Conservation (phyloP, 176 grass and related monocot genomes). For the Rhynchospora tenuis region DNA sequence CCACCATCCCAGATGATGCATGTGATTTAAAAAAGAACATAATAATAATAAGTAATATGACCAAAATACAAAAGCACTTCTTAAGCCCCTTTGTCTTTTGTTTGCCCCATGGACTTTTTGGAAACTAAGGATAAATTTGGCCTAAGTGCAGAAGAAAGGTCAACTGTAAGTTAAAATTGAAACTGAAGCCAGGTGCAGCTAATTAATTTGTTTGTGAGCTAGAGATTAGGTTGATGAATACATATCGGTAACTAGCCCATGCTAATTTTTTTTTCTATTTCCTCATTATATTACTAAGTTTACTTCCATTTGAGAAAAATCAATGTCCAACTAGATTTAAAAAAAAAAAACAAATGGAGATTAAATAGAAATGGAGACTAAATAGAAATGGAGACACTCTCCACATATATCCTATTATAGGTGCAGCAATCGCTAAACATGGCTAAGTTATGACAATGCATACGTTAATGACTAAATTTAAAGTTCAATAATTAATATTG, state of each 20-base stretch:
- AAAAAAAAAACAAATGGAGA: background rate
- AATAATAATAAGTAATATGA: background rate
- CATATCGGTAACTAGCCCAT: background rate
- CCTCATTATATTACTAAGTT: background rate
- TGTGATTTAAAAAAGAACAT: background rate
- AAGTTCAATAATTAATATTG: background rate
- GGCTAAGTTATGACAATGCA: background rate
- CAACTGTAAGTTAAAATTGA: background rate
- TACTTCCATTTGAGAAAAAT: background rate
- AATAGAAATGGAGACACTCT: background rate
- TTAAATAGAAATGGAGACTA: background rate
- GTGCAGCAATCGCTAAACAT: background rate
- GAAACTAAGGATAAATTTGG: background rate
- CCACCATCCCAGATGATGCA: conserved; percentile 24
- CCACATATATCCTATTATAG: background rate
- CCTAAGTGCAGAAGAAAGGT: background rate
- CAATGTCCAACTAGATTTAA: background rate
- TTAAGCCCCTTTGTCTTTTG: background rate
- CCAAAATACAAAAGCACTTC: background rate
- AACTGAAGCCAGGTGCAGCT: background rate
- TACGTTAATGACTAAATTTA: background rate
- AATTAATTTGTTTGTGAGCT: background rate
- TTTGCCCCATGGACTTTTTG: background rate
- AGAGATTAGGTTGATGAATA: background rate
- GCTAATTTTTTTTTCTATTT: background rate